Percentiles rank a stretch among this genome's conserved stretches.
phyloP scores from a whole-genome alignment of 805 yeast genomes.

The Candida chilensis region DNA sequence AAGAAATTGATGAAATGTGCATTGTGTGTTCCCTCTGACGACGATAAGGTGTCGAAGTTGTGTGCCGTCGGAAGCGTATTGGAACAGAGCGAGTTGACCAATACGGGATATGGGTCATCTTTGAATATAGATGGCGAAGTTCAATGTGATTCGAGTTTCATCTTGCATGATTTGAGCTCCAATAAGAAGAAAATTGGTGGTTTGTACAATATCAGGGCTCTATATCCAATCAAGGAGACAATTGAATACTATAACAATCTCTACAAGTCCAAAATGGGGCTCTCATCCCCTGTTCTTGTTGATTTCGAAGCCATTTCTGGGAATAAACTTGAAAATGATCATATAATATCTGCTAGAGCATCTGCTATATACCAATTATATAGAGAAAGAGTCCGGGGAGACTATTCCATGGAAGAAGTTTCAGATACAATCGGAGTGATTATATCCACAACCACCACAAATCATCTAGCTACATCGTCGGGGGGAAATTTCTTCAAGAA shows the following conservation, averaged over 20 bases:
- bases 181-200: conserved; percentile 6
- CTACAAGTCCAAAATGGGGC: conserved; percentile 13
- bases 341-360: not conserved
- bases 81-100: conserved; percentile 32
- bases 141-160: conserved; percentile 32
- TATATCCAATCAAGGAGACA: conserved; percentile 21
- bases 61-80: conserved; percentile 10
- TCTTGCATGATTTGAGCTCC: conserved; percentile 7
- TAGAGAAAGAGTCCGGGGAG: conserved; percentile 1
- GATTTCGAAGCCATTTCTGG: conserved; percentile 6
- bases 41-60: conserved; percentile 1
- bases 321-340: conserved; percentile 1
- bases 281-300: conserved; percentile 23
- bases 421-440: conserved; percentile 39
- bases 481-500: conserved; percentile 45
- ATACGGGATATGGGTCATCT: conserved; percentile 41
- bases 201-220: conserved; percentile 7
- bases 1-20: conserved; percentile 17
- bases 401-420: conserved; percentile 10
- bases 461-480: conserved; percentile 30
- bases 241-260: conserved; percentile 12
- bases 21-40: not conserved
- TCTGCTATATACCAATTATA: not conserved
- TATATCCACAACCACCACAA: conserved; percentile 6
- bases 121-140: conserved; percentile 28